phyloP scores from a whole-genome alignment of 768 basidiomycete species.

The Hydnomerulius pinastri region DNA sequence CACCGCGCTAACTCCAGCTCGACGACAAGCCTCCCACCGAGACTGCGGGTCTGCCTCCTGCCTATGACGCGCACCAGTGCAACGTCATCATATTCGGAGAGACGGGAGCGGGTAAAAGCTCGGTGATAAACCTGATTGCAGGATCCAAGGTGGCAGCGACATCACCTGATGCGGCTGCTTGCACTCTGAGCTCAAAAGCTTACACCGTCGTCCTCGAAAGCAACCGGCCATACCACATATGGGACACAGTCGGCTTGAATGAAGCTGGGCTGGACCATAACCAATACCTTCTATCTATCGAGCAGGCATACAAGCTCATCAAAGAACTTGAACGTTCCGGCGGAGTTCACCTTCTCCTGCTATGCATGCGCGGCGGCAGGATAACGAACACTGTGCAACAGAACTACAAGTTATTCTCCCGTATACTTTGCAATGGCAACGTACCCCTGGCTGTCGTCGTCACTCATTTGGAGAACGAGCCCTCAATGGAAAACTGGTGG shows the following conservation, averaged over 20 bases:
- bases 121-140: constrained; percentile 43
- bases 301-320: constrained; percentile 35
- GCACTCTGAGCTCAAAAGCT: constrained; percentile 32
- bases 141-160: constrained; percentile 25
- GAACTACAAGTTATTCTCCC: constrained; percentile 41
- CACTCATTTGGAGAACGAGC: constrained; percentile 41
- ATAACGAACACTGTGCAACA: constrained; percentile 36
- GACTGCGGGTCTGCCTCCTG: constrained; percentile 9
- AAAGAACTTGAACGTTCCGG: constrained; percentile 29
- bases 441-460: constrained; percentile 42
- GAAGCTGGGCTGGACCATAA: constrained; percentile 21
- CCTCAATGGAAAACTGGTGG: constrained; percentile 42
- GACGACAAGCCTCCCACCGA: constrained; percentile 6
- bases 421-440: constrained; percentile 39
- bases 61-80: constrained; percentile 14
- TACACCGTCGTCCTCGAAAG: constrained; percentile 24
- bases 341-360: constrained; percentile 42
- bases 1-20: constrained; percentile 1
- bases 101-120: constrained; percentile 39
- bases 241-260: constrained; percentile 36
- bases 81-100: constrained; percentile 32
- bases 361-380: constrained; percentile 40
- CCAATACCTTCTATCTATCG: constrained; percentile 26
- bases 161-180: constrained; percentile 35
- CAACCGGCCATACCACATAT: constrained; percentile 23